Evolutionary conservation across 179 eudicot genomes (phyloP).

Genomic region (Spergularia azorica): DNA sequence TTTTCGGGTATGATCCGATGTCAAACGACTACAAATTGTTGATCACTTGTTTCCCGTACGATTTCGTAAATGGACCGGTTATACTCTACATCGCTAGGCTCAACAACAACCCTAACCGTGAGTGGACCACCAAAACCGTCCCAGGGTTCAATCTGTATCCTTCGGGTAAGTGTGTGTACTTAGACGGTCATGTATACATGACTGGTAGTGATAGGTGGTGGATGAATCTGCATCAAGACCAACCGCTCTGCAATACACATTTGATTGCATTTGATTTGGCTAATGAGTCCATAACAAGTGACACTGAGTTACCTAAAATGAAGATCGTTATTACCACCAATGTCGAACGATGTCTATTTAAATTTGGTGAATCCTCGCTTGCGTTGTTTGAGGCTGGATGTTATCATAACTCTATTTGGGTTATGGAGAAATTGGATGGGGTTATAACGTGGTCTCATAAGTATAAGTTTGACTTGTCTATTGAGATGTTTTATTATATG

Average conservation of each 20-base stretch:
- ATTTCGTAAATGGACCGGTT: not conserved
- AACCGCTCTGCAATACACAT: not conserved
- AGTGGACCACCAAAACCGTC: not conserved
- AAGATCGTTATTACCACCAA: not conserved
- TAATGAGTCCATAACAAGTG: not conserved
- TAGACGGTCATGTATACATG: slow-evolving; percentile 10
- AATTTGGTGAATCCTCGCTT: not conserved
- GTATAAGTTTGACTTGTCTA: not conserved
- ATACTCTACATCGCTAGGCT: not conserved
- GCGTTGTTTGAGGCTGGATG: not conserved
- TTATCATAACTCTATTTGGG: not conserved
- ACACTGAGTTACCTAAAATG: not conserved
- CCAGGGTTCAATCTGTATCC: not conserved
- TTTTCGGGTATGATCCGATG: slow-evolving; percentile 5
- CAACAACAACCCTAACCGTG: not conserved
- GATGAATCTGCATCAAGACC: not conserved
- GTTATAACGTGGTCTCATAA: not conserved
- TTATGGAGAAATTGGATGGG: not conserved
- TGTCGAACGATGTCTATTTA: not conserved
- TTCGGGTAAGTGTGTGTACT: not conserved
- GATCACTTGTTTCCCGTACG: not conserved
- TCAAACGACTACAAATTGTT: slow-evolving; percentile 2
- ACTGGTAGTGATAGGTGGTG: not conserved
- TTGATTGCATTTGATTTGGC: slow-evolving; percentile 11
- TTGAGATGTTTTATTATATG: not conserved